A percentile compares a stretch with the other conserved stretches of the same genome.
These are phyloP conservation scores for Oryza officinalis DNA, from an alignment of 176 grass and related monocot genomes.

Conservation along the genomic window DNA sequence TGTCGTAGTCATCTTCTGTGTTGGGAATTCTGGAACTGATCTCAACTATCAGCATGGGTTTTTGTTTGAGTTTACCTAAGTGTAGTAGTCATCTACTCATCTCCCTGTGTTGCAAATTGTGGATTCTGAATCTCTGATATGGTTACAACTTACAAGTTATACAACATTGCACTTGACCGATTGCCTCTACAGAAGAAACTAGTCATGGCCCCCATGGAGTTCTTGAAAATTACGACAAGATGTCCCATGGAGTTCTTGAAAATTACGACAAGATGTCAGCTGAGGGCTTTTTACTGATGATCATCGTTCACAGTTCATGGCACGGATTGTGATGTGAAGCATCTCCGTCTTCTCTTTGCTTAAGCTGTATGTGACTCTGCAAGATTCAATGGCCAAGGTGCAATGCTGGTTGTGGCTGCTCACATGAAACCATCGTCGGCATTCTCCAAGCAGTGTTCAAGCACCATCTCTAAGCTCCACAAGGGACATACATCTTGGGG, in stretches of 20 bases:
- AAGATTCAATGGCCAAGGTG: background rate
- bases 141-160: no score
- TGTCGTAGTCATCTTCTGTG: no score
- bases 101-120: no score
- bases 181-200: conserved; percentile 13
- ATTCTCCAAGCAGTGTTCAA: conserved; percentile 73
- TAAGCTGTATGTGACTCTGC: background rate
- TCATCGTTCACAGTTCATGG: background rate
- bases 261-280: conserved; percentile 4
- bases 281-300: background rate
- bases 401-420: conserved; percentile 18
- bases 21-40: no score
- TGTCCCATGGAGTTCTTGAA: conserved; percentile 14
- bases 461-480: conserved; percentile 88
- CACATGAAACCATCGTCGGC: conserved; percentile 41
- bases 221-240: no score
- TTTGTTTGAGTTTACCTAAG: no score
- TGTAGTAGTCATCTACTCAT: no score
- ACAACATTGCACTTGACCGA: no score
- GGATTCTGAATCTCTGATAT: no score
- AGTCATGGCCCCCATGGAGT: no score
- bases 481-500: background rate
- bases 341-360: background rate
- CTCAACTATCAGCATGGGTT: no score
- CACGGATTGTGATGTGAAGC: background rate